Conservation (phyloP, 208 protist species). For the Trypanosoma conorhini region DNA sequence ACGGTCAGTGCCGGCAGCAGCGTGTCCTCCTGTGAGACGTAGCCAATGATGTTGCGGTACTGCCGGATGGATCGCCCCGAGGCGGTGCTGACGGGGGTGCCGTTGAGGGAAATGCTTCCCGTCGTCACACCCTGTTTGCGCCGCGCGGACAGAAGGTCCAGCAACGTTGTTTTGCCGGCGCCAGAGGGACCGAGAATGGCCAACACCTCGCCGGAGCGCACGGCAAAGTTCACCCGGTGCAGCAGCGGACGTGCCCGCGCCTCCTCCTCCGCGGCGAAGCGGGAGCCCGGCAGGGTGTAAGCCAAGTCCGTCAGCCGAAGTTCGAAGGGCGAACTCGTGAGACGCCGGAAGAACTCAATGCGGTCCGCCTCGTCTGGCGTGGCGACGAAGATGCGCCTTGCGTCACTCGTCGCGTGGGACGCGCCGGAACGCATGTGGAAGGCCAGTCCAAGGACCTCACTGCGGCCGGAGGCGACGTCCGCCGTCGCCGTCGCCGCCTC, state of each 20-base stretch:
- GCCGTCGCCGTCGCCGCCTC: not conserved
- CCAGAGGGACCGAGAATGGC: constrained; percentile 91
- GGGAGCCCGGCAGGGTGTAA: constrained; percentile 51
- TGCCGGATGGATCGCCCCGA: constrained; percentile 6
- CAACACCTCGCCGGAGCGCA: constrained; percentile 79
- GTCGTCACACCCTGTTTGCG: constrained; percentile 59
- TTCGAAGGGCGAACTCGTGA: constrained; percentile 52
- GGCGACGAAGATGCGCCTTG: constrained; percentile 28
- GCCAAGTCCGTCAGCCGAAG: constrained; percentile 53
- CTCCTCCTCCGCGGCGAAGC: constrained; percentile 46
- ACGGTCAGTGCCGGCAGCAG: constrained; percentile 90
- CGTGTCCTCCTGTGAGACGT: constrained; percentile 93
- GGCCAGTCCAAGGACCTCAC: constrained; percentile 5
- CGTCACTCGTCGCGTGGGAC: not conserved
- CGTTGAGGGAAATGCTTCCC: constrained; percentile 74
- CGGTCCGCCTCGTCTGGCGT: constrained; percentile 33
- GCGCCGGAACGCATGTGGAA: not conserved
- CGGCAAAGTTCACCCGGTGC: constrained; percentile 73
- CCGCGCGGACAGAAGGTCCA: constrained; percentile 83
- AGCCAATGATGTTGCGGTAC: constrained; percentile 90
- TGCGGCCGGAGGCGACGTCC: not conserved
- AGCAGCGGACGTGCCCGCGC: constrained; percentile 45
- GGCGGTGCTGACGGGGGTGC: constrained; percentile 44
- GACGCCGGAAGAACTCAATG: constrained; percentile 37
- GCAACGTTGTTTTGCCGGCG: constrained; percentile 90